Conservation (phyloP, 257 asterid genomes). For the Scutellaria baicalensis region DNA sequence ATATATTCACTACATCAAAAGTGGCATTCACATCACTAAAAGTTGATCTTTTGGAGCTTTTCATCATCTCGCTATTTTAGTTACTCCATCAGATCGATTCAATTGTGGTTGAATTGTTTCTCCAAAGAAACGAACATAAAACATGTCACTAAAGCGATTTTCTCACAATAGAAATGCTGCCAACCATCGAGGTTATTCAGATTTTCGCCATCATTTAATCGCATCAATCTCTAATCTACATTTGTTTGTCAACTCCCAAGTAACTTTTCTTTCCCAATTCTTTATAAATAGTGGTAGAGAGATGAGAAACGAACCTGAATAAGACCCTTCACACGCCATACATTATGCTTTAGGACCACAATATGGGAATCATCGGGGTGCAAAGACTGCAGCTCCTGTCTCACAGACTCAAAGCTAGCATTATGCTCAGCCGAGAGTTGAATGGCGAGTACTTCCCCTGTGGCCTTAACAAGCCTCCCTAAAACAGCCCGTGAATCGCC, state of each 20-base stretch:
- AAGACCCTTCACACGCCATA: constrained; percentile 89
- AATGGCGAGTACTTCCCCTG: constrained; percentile 63
- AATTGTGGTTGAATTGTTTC: too few relatives aligned
- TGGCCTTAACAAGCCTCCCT: constrained; percentile 62
- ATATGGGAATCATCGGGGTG: constrained; percentile 85
- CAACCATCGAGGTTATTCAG: not conserved
- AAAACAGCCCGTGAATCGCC: constrained; percentile 89
- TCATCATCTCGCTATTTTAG: too few relatives aligned
- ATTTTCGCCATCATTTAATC: not conserved
- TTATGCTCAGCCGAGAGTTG: constrained; percentile 81
- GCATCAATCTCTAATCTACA: not conserved
- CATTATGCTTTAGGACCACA: constrained; percentile 74
- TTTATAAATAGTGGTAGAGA: not conserved
- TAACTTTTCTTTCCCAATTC: not conserved
- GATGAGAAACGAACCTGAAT: constrained; percentile 51
- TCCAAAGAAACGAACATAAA: not conserved
- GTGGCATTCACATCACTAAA: too few relatives aligned
- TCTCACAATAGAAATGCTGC: not conserved
- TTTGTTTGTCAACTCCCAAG: not conserved
- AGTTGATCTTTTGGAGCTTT: too few relatives aligned
- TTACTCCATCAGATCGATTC: too few relatives aligned
- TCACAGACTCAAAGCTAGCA: constrained; percentile 60
- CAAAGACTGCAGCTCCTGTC: constrained; percentile 60
- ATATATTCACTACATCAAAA: too few relatives aligned
- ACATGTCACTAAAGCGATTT: not conserved